Evolutionary conservation across 169 alveolate species (phyloP).

Genomic region (Fabrea salina): DNA sequence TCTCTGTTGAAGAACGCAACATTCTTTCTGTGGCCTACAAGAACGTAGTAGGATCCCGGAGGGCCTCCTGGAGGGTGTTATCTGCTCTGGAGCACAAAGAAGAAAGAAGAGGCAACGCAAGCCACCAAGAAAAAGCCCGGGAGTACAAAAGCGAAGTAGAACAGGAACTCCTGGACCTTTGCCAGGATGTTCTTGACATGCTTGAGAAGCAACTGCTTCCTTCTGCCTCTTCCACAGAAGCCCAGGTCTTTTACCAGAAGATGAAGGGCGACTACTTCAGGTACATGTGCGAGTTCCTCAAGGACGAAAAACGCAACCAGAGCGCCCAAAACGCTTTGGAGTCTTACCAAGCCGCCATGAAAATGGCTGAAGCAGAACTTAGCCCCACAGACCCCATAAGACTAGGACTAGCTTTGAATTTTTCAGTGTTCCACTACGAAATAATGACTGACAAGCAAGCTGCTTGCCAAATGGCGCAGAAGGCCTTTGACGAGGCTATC

Average conservation of each 20-base stretch:
- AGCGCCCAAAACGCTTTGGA: conserved; percentile 93
- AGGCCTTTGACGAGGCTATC: conserved; percentile 94
- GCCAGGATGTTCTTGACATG: conserved; percentile 63
- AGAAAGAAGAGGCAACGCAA: conserved; percentile 42
- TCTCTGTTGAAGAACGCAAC: conserved; percentile 73
- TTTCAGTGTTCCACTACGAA: conserved; percentile 98
- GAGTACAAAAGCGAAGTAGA: conserved; percentile 67
- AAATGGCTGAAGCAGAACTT: no score
- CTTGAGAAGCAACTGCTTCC: conserved; percentile 90
- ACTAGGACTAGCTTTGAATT: conserved; percentile 96
- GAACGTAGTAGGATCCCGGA: conserved; percentile 70
- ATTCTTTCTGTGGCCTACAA: conserved; percentile 77
- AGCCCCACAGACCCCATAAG: conserved; percentile 96
- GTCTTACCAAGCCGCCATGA: no score
- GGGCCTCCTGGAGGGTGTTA: conserved; percentile 81
- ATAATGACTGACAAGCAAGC: conserved; percentile 95
- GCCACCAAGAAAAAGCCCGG: conserved; percentile 33
- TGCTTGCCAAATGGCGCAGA: conserved; percentile 97
- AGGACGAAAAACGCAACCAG: conserved; percentile 94
- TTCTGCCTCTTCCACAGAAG: conserved; percentile 86
- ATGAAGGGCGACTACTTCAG: conserved; percentile 99
- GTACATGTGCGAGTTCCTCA: conserved; percentile 53
- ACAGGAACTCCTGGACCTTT: conserved; percentile 65
- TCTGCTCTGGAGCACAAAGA: conserved; percentile 73
- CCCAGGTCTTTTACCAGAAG: conserved; percentile 96